These are phyloP conservation scores for Rhodotorula glutinis DNA, from an alignment of 1,284 basidiomycete genomes.

Conservation along the genomic window DNA sequence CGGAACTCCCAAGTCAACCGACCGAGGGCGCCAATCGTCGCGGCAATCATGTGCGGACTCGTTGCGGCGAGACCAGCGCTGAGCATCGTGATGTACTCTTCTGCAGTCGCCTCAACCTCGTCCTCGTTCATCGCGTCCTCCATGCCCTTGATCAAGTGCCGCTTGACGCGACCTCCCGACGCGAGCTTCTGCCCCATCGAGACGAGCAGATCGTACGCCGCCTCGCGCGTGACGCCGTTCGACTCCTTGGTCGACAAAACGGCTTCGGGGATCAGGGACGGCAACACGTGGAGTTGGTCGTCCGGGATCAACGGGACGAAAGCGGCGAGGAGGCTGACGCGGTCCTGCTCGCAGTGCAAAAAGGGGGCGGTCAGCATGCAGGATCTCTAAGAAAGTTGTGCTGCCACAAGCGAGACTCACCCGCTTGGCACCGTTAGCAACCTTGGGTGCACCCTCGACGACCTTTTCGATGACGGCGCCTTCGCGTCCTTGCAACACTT, in stretches of 20 bases:
- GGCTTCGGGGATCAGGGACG: slow-evolving; percentile 87
- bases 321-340: slow-evolving; percentile 69
- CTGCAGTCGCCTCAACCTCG: slow-evolving; percentile 70
- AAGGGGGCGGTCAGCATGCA: not conserved
- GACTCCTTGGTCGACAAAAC: slow-evolving; percentile 98
- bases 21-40: slow-evolving; percentile 89
- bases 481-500: slow-evolving; percentile 55
- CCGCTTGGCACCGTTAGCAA: slow-evolving; percentile 83
- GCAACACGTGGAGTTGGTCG: slow-evolving; percentile 76
- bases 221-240: slow-evolving; percentile 83
- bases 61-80: slow-evolving; percentile 90
- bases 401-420: slow-evolving; percentile 53
- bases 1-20: slow-evolving; percentile 95
- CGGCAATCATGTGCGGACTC: slow-evolving; percentile 97
- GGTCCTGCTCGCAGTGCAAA: slow-evolving; percentile 58
- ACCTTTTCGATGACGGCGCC: slow-evolving; percentile 56
- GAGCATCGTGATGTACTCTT: slow-evolving; percentile 96
- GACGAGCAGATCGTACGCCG: slow-evolving; percentile 86
- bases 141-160: slow-evolving; percentile 74
- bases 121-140: slow-evolving; percentile 52
- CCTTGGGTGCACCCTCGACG: slow-evolving; percentile 60
- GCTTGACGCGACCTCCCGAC: slow-evolving; percentile 76
- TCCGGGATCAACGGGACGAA: slow-evolving; percentile 71
- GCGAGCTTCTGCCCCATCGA: slow-evolving; percentile 92
- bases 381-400: too few species aligned